Conservation (phyloP, 805 yeast genomes). For the Cyberlindnera maritima region DNA sequence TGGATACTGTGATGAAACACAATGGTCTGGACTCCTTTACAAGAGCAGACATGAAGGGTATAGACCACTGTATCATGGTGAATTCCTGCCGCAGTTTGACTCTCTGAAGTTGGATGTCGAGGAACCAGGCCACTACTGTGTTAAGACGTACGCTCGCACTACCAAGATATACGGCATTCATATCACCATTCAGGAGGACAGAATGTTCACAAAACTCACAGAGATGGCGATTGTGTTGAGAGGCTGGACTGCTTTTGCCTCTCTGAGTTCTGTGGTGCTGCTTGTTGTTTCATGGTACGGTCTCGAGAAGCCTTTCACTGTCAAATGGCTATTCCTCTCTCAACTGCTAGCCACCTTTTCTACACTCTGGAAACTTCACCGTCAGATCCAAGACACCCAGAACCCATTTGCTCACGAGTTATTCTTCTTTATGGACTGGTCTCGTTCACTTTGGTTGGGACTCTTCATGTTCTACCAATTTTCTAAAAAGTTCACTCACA, state of each 20-base stretch:
- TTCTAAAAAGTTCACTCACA: background rate
- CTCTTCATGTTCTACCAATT: background rate
- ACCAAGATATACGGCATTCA: background rate
- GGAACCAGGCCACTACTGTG: slow-evolving; percentile 1
- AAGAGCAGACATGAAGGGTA: background rate
- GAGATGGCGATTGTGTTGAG: too few relatives aligned
- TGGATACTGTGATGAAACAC: background rate
- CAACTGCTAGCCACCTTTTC: background rate
- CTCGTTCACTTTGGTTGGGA: background rate
- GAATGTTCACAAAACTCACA: background rate
- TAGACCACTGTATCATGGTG: background rate
- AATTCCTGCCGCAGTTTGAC: background rate
- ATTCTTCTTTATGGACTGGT: too few relatives aligned
- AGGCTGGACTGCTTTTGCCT: too few relatives aligned
- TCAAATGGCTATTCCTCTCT: background rate
- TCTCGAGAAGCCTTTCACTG: background rate
- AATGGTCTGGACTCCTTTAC: background rate
- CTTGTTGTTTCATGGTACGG: background rate
- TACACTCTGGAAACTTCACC: background rate
- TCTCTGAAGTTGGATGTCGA: background rate
- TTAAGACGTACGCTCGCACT: background rate
- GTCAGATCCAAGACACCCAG: background rate
- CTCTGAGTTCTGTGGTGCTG: background rate
- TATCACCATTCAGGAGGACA: background rate
- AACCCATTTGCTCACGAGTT: background rate